Evolutionary conservation across 768 basidiomycete species (phyloP).

Genomic region (Lentinus brumalis): DNA sequence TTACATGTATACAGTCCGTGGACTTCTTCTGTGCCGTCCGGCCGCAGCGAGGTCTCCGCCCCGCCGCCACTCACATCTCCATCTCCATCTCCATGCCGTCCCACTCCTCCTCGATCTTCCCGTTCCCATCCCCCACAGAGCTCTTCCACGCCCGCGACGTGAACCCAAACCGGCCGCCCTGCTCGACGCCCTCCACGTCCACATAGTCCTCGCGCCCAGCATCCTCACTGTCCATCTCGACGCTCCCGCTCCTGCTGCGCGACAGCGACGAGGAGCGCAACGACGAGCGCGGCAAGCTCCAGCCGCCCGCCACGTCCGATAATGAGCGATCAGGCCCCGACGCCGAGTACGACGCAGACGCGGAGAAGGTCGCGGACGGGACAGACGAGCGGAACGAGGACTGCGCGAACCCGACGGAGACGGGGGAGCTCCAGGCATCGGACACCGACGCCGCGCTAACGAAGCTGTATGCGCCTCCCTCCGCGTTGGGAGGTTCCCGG

Average conservation of each 20-base stretch:
- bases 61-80: slow-evolving; percentile 47
- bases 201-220: slow-evolving; percentile 29
- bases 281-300: slow-evolving; percentile 60
- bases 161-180: slow-evolving; percentile 29
- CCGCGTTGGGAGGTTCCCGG: slow-evolving; percentile 29
- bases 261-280: slow-evolving; percentile 41
- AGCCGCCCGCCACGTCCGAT: slow-evolving; percentile 39
- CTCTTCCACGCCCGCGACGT: slow-evolving; percentile 30
- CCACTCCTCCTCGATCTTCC: slow-evolving; percentile 45
- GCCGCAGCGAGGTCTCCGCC: too few relatives aligned
- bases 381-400: slow-evolving; percentile 23
- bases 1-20: neutral
- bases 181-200: slow-evolving; percentile 24
- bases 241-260: slow-evolving; percentile 37
- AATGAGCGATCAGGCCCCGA: slow-evolving; percentile 16
- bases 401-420: slow-evolving; percentile 23
- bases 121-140: slow-evolving; percentile 25
- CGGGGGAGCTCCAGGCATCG: slow-evolving; percentile 28
- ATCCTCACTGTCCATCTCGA: slow-evolving; percentile 36
- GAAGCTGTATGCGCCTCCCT: slow-evolving; percentile 27
- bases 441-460: slow-evolving; percentile 37
- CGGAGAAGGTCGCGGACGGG: slow-evolving; percentile 7
- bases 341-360: slow-evolving; percentile 26
- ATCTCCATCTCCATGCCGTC: slow-evolving; percentile 66
- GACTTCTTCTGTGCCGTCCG: neutral